Conservation (phyloP, 768 basidiomycete genomes). For the Calvatia gigantea region DNA sequence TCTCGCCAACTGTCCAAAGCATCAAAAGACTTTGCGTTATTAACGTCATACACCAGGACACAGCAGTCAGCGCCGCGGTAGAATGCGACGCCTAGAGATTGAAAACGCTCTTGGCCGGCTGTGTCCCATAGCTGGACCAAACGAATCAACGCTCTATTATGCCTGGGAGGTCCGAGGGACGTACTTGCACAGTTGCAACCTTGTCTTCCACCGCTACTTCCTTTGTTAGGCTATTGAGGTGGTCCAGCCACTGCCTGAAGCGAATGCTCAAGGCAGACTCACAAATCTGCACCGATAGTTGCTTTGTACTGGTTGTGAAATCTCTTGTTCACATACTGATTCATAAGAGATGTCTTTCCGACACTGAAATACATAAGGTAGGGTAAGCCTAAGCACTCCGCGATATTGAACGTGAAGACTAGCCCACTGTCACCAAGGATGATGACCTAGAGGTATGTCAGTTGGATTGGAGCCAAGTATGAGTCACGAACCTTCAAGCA, state of each 20-base stretch:
- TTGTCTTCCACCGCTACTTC: slow-evolving; percentile 99
- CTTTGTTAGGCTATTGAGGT: slow-evolving; percentile 74
- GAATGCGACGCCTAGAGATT: slow-evolving; percentile 97
- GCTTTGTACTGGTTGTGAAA: slow-evolving; percentile 99
- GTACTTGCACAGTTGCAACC: slow-evolving; percentile 96
- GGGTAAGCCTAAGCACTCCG: slow-evolving; percentile 12
- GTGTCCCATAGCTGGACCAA: slow-evolving; percentile 90
- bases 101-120: slow-evolving; percentile 99
- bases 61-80: slow-evolving; percentile 99
- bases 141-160: not conserved
- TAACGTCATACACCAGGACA: slow-evolving; percentile 98
- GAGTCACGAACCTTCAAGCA: slow-evolving; percentile 64
- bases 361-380: slow-evolving; percentile 56
- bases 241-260: slow-evolving; percentile 19
- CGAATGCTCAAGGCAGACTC: slow-evolving; percentile 29
- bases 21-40: slow-evolving; percentile 97
- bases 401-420: slow-evolving; percentile 24
- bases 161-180: slow-evolving; percentile 6
- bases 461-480: not conserved
- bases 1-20: slow-evolving; percentile 99
- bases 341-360: slow-evolving; percentile 99
- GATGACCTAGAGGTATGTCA: slow-evolving; percentile 67
- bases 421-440: slow-evolving; percentile 97
- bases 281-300: slow-evolving; percentile 98
- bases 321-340: slow-evolving; percentile 99